Evolutionary conservation across 208 protist genomes (phyloP), one percentile per base, ranked within the genome.

Genomic region (Wallacemonas rigidus): DNA sequence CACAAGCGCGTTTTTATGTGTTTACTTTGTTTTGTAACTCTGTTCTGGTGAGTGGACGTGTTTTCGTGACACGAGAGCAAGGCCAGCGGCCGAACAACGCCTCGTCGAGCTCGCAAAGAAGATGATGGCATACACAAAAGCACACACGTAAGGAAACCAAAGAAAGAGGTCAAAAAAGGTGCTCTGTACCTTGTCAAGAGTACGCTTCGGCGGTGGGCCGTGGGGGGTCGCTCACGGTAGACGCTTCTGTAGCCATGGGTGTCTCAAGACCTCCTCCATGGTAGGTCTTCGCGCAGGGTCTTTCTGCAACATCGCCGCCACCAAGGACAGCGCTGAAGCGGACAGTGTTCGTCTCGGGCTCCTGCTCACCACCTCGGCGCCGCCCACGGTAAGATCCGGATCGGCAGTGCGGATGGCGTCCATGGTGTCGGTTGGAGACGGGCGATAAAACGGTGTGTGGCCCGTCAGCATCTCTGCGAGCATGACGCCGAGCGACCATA

Each of bases 401-500:
- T 41, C 64, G 14, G 58, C 73, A 35, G 61, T 65, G n/a, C 72
- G 78, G 62, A 96, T 96, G 9, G 81, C 83, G 9, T 81, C 61
- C 69, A 96, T 56, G 11, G 91, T 96, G 15, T 82, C 74, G 43
- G 81, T 58, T 41, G 85, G 63, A 6, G 80, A 80, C 7, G 65
- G 67, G 12, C 76, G 70, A 71, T 90, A 94, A 67, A 96, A 95
- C 4, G 91, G 93, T 15, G 91, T 89, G 0, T 26, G 53, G 9
- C 93, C 93, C 0, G 78, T 90, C 40, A 97, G 67, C 88, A 97
- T 88, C 81, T 97, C 88, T 38, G 78, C 88, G 8, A 95, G 50
- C 72, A 94, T 89, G 17, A 86, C 88, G 8, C 93, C 93, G 0
- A 97, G 82, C n/a, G 91, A 95, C 91, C 93, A 97, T 8, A 97